Evolutionary conservation across 2,329 filamentous ascomycete species (phyloP).

Genomic region (Akanthomyces uredinophilus): DNA sequence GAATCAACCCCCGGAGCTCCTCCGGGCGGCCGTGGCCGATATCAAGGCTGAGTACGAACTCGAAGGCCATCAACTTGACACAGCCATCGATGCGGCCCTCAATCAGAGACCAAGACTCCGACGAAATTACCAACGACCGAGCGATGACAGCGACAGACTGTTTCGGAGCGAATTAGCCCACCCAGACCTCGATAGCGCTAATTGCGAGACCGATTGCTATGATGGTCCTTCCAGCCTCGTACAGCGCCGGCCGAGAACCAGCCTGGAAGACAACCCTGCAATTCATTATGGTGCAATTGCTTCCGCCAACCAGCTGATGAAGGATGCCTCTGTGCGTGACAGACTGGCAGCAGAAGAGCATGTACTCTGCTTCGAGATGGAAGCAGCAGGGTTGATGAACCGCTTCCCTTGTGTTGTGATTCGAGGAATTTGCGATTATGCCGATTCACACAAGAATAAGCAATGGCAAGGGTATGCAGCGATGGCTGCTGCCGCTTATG

Average conservation of each 20-base stretch:
- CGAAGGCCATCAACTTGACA: not conserved
- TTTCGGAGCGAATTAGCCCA: not conserved
- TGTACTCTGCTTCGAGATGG: not conserved
- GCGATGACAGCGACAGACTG: not conserved
- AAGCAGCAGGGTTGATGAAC: not conserved
- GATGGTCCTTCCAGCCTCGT: not conserved
- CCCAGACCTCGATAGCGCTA: not conserved
- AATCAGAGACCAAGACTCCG: not conserved
- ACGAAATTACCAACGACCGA: not conserved
- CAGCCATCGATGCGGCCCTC: not conserved
- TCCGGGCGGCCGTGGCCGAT: not conserved
- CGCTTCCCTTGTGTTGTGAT: not conserved
- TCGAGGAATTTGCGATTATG: not conserved
- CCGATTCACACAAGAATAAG: not conserved
- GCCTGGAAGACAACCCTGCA: not conserved
- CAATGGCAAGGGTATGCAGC: slow-evolving; percentile 20
- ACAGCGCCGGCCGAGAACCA: not conserved
- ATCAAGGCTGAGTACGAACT: not conserved
- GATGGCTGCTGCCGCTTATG: slow-evolving; percentile 21
- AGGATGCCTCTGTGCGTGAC: not conserved
- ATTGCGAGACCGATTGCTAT: not conserved
- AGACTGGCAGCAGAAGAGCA: not conserved
- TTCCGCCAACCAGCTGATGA: not conserved
- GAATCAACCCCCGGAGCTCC: not conserved
- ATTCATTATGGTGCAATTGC: not conserved